Base-by-base conservation (phyloP, 2,329 filamentous ascomycete species). In the Rhynchosporium agropyri region DNA sequence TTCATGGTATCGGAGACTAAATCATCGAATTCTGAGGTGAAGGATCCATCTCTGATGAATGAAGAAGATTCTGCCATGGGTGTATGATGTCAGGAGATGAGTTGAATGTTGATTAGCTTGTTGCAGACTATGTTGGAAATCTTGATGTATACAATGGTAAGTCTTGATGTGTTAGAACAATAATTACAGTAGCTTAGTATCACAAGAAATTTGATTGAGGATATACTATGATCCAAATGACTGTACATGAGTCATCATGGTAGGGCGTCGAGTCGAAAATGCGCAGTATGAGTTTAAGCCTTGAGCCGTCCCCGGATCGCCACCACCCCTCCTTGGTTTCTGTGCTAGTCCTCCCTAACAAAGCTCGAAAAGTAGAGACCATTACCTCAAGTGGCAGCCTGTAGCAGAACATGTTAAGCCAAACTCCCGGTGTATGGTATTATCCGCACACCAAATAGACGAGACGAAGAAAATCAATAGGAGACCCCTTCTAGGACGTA, bases 21-120 rank as follows among this genome's bases (percentile, higher is more conserved):
- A 3, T 31, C 38, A 38, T 66, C 57, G 28, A 64, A 62, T 20
- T 58, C 49, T 28, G 58, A n/a, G 12, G 64, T 66, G 15, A 63
- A 63, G 8, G 56, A 59, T 33, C 54, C 58, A 55, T 62, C 51
- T 36, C 36, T 36, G 5, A 65, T 43, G 12, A 57, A 15, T 29
- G 38, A 9, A 3, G 10, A 54, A 29, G 3, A 9, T 42, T 15
- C 20, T 54, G 51, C 51, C 51, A 54, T 54, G 26, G n/a, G 15
- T 4, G 12, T 6, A 53, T 8, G 8, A 54, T 49, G 28, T 10
- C 20, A 20, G n/a, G 43, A 46, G n/a, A 26, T n/a, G 10, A 8
- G 43, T 28, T 46, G 15, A n/a, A 20, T 20, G 4, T 46, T 10
- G n/a, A 20, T 4, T 6, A 15, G 43, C n/a, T 7, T 8, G 6